phyloP scores from a whole-genome alignment of 805 yeast genomes.

The Pichia thaimueangensis region DNA sequence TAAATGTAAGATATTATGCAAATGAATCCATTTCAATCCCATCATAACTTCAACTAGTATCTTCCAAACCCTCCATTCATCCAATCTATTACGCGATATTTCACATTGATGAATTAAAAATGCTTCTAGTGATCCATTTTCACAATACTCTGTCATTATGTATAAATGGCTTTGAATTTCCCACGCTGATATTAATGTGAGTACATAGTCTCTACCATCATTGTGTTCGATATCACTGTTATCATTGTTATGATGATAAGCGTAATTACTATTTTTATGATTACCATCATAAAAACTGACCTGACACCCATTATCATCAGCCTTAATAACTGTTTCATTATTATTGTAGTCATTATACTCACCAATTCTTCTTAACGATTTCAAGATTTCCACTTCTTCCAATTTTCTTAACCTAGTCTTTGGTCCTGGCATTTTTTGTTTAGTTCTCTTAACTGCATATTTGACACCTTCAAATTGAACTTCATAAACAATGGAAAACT shows the following conservation, averaged over 20 bases:
- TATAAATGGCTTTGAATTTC: slow-evolving; percentile 68
- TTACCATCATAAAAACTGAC: not conserved
- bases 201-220: slow-evolving; percentile 54
- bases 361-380: slow-evolving; percentile 24
- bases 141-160: slow-evolving; percentile 93
- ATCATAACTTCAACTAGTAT: slow-evolving; percentile 75
- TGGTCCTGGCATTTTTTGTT: slow-evolving; percentile 52
- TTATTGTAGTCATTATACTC: slow-evolving; percentile 4
- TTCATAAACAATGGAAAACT: slow-evolving; percentile 82
- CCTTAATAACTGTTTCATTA: not conserved
- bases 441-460: slow-evolving; percentile 86
- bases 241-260: no score
- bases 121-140: slow-evolving; percentile 77
- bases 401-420: slow-evolving; percentile 54
- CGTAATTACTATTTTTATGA: slow-evolving; percentile 10
- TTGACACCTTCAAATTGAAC: slow-evolving; percentile 61
- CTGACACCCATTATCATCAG: not conserved
- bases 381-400: slow-evolving; percentile 73
- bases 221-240: slow-evolving; percentile 1
- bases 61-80: slow-evolving; percentile 98
- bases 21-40: slow-evolving; percentile 79
- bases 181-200: slow-evolving; percentile 82
- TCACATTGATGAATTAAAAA: slow-evolving; percentile 71
- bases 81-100: slow-evolving; percentile 67
- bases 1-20: slow-evolving; percentile 69